Percentiles rank a stretch among this genome's conserved stretches.
These are phyloP conservation scores for Pistacia integerrima DNA, from an alignment of 345 rosid species.

Conservation along the genomic window DNA sequence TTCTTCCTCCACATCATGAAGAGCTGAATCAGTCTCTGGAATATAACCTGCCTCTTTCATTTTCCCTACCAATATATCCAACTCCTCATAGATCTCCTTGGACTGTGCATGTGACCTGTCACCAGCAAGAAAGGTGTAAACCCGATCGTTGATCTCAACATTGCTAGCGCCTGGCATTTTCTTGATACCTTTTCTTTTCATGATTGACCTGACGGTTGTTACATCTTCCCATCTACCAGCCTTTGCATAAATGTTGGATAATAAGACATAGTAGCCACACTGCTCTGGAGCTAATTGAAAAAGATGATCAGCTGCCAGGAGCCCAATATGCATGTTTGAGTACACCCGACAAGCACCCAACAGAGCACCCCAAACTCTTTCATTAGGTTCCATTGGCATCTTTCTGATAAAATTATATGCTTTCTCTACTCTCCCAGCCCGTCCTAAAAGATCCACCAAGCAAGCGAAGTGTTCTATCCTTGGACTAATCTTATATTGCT, in stretches of 20 bases:
- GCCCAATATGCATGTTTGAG: conserved; percentile 57
- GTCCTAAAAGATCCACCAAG: conserved; percentile 76
- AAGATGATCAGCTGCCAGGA: conserved; percentile 69
- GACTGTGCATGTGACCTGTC: conserved; percentile 55
- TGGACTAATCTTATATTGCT: conserved; percentile 48
- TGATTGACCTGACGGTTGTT: conserved; percentile 48
- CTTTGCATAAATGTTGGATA: conserved; percentile 79
- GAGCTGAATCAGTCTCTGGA: conserved; percentile 66
- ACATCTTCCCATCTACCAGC: conserved; percentile 80
- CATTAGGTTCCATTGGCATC: conserved; percentile 65
- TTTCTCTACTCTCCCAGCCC: conserved; percentile 65
- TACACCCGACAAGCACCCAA: conserved; percentile 66
- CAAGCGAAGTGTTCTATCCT: conserved; percentile 74
- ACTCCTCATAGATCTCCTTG: conserved; percentile 45
- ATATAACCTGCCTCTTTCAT: conserved; percentile 70
- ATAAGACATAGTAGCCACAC: conserved; percentile 67
- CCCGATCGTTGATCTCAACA: conserved; percentile 50
- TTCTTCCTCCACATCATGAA: conserved; percentile 82
- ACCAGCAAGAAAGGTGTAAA: conserved; percentile 66
- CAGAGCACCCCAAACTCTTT: conserved; percentile 78
- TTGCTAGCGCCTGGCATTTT: conserved; percentile 70
- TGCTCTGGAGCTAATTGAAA: conserved; percentile 61
- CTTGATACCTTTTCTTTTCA: conserved; percentile 60
- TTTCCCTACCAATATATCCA: conserved; percentile 56
- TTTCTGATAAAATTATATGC: conserved; percentile 51